Base-by-base conservation (phyloP, 441 rosid genomes). In the Euphorbia corollata region DNA sequence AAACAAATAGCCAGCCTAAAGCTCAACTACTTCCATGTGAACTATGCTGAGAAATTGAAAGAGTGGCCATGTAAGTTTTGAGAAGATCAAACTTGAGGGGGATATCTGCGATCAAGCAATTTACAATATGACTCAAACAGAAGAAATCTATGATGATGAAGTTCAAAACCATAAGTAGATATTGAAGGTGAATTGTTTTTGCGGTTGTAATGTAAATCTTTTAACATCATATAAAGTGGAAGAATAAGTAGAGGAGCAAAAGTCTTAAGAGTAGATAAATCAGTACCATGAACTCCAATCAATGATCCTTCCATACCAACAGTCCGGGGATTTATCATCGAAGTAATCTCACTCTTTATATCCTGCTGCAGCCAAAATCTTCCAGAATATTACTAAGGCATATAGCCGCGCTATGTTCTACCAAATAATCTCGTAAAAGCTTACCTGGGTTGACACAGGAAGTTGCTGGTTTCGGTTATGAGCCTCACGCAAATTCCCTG, bases 241-340 rank as follows among this genome's bases (percentile, higher is more conserved):
- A n/a, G 13, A 32, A 54, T 16, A 55, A 8, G 27, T 19, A 69
- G 38, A 39, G 11, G 3, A 36, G 61, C 5, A 53, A 59, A 50
- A 51, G 23, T 56, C 16, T 9, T 0, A 22, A 5, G 68, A 41
- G 56, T 58, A 11, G 50, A 62, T 19, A 20, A 15, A 53, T 45
- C 43, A 59, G 54, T 82, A 88, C 97, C 93, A 48, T 88, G 89
- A 71, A 83, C 81, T 71, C 97, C 96, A 43, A 87, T 78, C 73
- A 86, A 71, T 8, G 97, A 84, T 68, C 92, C 96, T 73, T 91
- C 96, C 0, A 84, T 79, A 75, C 87, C 91, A 41, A 81, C 80
- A 74, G 77, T 80, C 76, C 96, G 81, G 60, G 96, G 85, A 72
- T 74, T 84, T 71, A 91, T 79, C 67, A 87, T 87, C 20, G 91